These are phyloP conservation scores for Aspergillus sp. DNA, from an alignment of 2,329 filamentous ascomycete genomes.

Conservation along the genomic window DNA sequence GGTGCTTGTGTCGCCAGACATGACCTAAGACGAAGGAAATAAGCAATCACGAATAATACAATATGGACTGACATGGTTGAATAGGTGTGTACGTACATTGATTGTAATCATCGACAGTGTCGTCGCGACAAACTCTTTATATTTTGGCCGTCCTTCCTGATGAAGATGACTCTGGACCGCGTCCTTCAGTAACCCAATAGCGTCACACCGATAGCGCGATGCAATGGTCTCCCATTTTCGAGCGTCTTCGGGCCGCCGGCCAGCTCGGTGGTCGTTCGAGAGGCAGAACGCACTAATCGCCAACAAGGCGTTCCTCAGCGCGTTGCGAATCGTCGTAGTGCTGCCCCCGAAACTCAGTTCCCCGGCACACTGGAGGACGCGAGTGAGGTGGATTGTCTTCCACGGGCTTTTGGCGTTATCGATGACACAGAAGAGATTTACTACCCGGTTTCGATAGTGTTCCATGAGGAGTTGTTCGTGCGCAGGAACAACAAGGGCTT, in stretches of 20 bases:
- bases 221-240: not conserved
- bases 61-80: not conserved
- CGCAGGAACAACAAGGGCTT: not conserved
- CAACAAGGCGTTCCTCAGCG: conserved; percentile 4
- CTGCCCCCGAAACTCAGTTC: conserved; percentile 4
- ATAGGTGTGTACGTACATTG: conserved; percentile 1
- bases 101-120: conserved; percentile 13
- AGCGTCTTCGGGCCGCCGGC: not conserved
- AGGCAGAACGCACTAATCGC: conserved; percentile 11
- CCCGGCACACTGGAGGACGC: conserved; percentile 7
- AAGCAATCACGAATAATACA: not conserved
- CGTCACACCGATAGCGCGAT: conserved; percentile 1
- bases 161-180: not conserved
- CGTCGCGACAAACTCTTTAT: conserved; percentile 12
- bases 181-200: conserved; percentile 7
- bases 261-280: conserved; percentile 2
- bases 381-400: conserved; percentile 8
- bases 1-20: conserved; percentile 10
- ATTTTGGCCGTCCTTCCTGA: not conserved
- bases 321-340: conserved; percentile 2
- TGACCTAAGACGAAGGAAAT: not conserved
- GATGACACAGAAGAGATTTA: conserved; percentile 7
- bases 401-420: conserved; percentile 11
- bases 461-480: conserved; percentile 9
- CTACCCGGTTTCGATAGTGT: conserved; percentile 7